Evolutionary conservation across 352 stramenopile genomes (phyloP), one percentile per base, ranked within the genome.

Genomic region (Hyaloperonospora arabidopsidis): DNA sequence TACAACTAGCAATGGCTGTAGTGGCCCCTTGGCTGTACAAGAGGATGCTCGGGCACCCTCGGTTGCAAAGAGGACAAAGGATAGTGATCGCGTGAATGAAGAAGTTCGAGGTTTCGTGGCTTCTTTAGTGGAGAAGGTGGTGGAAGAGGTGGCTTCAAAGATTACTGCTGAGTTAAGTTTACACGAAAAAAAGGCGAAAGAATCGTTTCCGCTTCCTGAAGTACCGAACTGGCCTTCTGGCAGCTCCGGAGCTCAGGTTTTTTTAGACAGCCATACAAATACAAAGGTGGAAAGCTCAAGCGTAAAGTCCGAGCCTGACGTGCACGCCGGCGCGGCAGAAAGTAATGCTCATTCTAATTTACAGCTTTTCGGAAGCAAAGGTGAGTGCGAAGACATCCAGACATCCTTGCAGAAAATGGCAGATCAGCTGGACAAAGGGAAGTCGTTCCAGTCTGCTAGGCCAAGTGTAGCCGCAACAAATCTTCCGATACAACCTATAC

Each of bases 311-410:
- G 21, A 51, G 15, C 6, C 34, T n/a, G 23, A 8, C 34, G n/a
- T 36, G 21, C 4, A 40, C 45, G 43, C n/a, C 15, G 12, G 38
- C 14, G n/a, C 23, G 17, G n/a, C 28, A 28, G 21, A 14, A 51
- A 36, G 19, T 44, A 40, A 23, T 6, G 18, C 23, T 19, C 11
- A 22, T 53, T 6, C 41, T 22, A 17, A 45, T 8, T 29, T 61
- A 39, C 52, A 61, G 13, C 49, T 81, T 17, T 76, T 80, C 40
- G 69, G 71, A n/a, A 79, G 62, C 28, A 62, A 70, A 13, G 15
- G 60, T 1, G 45, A 72, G 32, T 61, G 54, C 19, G 71, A 83
- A 74, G 72, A 82, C 17, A 75, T 82, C 45, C 67, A 69, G 23
- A 76, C 72, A 29, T 83, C 72, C 1, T 62, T 83, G 46, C 45